Evolutionary conservation across 352 stramenopile species (phyloP).

Genomic region (Phytophthora vignae): DNA sequence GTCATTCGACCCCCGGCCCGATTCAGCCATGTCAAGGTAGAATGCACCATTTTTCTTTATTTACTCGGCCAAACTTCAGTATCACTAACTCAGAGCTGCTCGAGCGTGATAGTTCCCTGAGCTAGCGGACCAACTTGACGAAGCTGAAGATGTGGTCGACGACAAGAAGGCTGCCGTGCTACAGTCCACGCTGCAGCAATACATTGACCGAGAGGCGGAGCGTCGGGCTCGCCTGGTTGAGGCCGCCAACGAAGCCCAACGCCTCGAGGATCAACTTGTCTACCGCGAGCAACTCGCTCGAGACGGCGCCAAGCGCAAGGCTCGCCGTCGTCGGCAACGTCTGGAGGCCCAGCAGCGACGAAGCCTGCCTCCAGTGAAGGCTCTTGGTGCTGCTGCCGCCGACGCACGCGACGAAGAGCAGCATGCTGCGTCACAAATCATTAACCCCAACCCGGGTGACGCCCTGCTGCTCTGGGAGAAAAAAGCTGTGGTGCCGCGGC

Average conservation of each 20-base stretch:
- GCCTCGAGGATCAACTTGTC: constrained; percentile 60
- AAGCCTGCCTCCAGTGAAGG: constrained; percentile 11
- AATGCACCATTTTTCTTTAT: neutral
- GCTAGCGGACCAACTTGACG: constrained; percentile 23
- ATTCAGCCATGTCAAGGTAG: constrained; percentile 54
- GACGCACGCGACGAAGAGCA: constrained; percentile 9
- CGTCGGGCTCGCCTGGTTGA: constrained; percentile 39
- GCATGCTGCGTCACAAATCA: neutral
- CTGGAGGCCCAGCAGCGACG: constrained; percentile 27
- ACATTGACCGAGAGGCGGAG: constrained; percentile 38
- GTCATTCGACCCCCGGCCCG: constrained; percentile 39
- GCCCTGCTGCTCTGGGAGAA: constrained; percentile 37
- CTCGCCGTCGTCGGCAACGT: constrained; percentile 41
- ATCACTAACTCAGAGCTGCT: neutral
- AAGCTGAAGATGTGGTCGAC: constrained; percentile 1
- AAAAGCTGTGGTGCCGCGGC: constrained; percentile 15
- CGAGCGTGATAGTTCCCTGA: constrained; percentile 23
- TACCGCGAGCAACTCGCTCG: constrained; percentile 53
- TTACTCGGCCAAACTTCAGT: neutral
- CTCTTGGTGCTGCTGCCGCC: constrained; percentile 4
- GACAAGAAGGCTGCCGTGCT: constrained; percentile 12
- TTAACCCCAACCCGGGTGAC: constrained; percentile 9
- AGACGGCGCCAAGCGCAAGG: constrained; percentile 56
- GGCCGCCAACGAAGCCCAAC: constrained; percentile 43
- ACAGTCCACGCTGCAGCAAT: constrained; percentile 23